Percentiles rank a stretch among this genome's conserved stretches.
Conservation (phyloP, 768 basidiomycete genomes). For the Pleurotus salmoneostramineus region DNA sequence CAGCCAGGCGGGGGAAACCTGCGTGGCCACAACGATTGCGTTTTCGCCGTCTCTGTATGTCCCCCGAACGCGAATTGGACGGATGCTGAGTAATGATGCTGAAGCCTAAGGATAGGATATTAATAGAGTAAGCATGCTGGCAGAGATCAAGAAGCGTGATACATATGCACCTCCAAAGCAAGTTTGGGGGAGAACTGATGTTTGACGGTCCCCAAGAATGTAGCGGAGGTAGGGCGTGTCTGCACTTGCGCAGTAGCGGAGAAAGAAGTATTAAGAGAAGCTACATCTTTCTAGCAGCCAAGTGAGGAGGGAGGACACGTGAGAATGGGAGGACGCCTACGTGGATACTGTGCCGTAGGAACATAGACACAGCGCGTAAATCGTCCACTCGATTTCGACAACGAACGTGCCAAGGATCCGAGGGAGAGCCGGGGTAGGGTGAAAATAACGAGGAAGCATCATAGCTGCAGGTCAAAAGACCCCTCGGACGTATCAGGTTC, state of each 20-base stretch:
- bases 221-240: conserved; percentile 8
- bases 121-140: neutral
- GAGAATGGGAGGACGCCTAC: conserved; percentile 20
- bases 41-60: conserved; percentile 50
- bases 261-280: conserved; percentile 37
- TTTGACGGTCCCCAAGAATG: conserved; percentile 62
- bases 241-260: conserved; percentile 7
- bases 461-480: conserved; percentile 38
- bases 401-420: conserved; percentile 18
- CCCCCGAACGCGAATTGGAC: conserved; percentile 1
- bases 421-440: conserved; percentile 23
- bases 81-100: conserved; percentile 27
- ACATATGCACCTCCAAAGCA: conserved; percentile 33
- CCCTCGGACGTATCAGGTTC: conserved; percentile 39
- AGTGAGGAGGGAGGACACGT: neutral
- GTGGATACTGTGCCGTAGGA: conserved; percentile 39
- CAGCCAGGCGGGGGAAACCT: conserved; percentile 28
- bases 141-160: conserved; percentile 16
- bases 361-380: conserved; percentile 27
- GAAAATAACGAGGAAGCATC: conserved; percentile 48
- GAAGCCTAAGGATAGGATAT: conserved; percentile 27
- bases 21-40: conserved; percentile 32
- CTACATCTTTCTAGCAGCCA: conserved; percentile 40
- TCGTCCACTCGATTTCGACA: conserved; percentile 31
- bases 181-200: conserved; percentile 74